A percentile compares a stretch with the other conserved stretches of the same genome.
Evolutionary conservation across 345 rosid genomes (phyloP).

Genomic region (Eucalyptus tenuipes): DNA sequence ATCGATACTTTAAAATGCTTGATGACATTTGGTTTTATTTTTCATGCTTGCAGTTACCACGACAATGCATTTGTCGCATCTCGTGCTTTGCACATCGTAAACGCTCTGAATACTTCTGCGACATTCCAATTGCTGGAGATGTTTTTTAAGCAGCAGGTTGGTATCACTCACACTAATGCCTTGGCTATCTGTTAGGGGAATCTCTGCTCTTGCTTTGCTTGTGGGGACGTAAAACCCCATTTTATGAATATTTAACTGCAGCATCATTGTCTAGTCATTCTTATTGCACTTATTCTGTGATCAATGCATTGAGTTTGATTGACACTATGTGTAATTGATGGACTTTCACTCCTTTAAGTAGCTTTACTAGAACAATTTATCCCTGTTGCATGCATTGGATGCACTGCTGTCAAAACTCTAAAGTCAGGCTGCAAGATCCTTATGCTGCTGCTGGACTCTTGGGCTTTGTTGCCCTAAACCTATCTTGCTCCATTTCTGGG

Average conservation of each 20-base stretch:
- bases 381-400: neutral
- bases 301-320: neutral
- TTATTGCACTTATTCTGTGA: neutral
- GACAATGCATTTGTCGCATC: conserved; percentile 74
- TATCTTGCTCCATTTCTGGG: neutral
- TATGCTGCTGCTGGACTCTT: neutral
- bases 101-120: conserved; percentile 29
- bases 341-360: neutral
- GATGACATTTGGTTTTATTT: neutral
- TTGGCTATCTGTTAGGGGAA: neutral
- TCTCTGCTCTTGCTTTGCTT: neutral
- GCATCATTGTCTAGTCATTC: neutral
- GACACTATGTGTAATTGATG: neutral
- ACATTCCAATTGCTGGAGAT: conserved; percentile 55
- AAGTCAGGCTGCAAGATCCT: neutral
- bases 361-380: neutral
- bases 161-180: neutral
- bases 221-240: neutral
- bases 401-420: neutral
- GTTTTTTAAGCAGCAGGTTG: conserved; percentile 74
- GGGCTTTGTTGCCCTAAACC: neutral
- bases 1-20: neutral
- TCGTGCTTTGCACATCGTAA: conserved; percentile 70
- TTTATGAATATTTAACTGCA: neutral
- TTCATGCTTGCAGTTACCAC: conserved; percentile 50